phyloP scores from a whole-genome alignment of 805 yeast species.

The Wickerhamiella parazyma region DNA sequence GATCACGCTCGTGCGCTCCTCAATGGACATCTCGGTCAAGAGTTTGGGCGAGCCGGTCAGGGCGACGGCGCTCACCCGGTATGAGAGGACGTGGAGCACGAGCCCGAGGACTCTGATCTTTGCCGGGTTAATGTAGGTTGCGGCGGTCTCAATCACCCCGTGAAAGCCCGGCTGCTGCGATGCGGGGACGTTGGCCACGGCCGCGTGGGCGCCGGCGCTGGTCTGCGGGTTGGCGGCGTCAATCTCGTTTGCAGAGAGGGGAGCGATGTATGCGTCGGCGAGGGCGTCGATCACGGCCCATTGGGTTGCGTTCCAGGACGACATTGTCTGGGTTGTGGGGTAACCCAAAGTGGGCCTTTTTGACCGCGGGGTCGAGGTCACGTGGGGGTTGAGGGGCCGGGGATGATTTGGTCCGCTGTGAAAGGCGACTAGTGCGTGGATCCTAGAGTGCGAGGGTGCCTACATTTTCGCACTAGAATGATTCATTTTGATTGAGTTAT shows the following conservation, averaged over 20 bases:
- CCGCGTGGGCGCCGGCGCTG: neutral
- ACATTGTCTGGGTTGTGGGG: neutral
- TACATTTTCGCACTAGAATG: too few relatives aligned
- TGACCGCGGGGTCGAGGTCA: too few relatives aligned
- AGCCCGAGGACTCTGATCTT: slow-evolving; percentile 12
- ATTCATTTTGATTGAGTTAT: too few relatives aligned
- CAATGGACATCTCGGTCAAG: slow-evolving; percentile 18
- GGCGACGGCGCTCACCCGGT: slow-evolving; percentile 17
- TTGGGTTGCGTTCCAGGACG: neutral
- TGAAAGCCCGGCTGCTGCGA: neutral
- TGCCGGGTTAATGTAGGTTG: neutral
- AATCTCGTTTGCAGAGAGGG: neutral
- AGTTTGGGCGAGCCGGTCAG: slow-evolving; percentile 18
- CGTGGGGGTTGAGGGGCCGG: too few relatives aligned
- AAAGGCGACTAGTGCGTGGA: too few relatives aligned
- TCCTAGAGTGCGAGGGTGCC: too few relatives aligned
- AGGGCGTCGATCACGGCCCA: slow-evolving; percentile 5
- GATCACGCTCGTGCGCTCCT: slow-evolving; percentile 27
- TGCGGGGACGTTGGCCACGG: neutral
- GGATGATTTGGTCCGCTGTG: too few relatives aligned
- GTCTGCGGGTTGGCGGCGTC: slow-evolving; percentile 4
- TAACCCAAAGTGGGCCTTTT: neutral
- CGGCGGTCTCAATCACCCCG: neutral
- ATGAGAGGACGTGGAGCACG: slow-evolving; percentile 15
- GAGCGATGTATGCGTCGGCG: neutral